Percentiles rank a stretch among this genome's conserved stretches.
Evolutionary conservation across 495 filamentous ascomycete genomes (phyloP).

Genomic region (Apiosordaria backusii): DNA sequence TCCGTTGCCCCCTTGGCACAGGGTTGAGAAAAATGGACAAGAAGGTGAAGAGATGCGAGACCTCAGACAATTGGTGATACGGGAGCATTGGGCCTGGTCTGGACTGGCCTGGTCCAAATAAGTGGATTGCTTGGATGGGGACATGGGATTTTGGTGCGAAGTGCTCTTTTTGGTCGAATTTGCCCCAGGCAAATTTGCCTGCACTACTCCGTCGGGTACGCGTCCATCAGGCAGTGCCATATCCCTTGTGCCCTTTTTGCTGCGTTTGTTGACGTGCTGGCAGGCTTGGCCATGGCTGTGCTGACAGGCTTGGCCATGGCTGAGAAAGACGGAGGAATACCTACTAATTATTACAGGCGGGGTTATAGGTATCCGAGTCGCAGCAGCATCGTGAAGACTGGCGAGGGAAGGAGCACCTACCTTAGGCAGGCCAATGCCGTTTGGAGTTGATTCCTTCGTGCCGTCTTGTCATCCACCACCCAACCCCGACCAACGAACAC

Average conservation of each 20-base stretch:
- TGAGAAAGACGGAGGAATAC: too few relatives aligned
- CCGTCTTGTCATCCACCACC: too few relatives aligned
- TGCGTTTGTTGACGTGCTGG: not conserved
- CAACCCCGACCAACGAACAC: not conserved
- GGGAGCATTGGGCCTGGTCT: not conserved
- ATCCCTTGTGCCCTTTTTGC: not conserved
- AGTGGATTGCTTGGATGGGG: too few relatives aligned
- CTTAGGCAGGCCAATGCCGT: not conserved
- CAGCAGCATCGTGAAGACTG: not conserved
- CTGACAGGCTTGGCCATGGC: not conserved
- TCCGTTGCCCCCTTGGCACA: too few relatives aligned
- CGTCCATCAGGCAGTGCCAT: not conserved
- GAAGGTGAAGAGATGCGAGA: not conserved
- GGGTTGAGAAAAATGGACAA: too few relatives aligned
- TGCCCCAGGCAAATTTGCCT: too few relatives aligned
- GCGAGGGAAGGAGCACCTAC: not conserved
- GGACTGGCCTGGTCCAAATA: not conserved
- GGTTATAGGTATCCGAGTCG: not conserved
- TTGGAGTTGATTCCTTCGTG: too few relatives aligned
- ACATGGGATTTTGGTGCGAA: too few relatives aligned
- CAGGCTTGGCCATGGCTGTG: too few relatives aligned
- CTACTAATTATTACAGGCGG: not conserved
- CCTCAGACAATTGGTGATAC: too few relatives aligned
- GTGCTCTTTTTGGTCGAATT: too few relatives aligned
- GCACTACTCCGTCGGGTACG: too few relatives aligned